Conservation (phyloP, 345 rosid genomes). For the Euphorbia peplus region DNA sequence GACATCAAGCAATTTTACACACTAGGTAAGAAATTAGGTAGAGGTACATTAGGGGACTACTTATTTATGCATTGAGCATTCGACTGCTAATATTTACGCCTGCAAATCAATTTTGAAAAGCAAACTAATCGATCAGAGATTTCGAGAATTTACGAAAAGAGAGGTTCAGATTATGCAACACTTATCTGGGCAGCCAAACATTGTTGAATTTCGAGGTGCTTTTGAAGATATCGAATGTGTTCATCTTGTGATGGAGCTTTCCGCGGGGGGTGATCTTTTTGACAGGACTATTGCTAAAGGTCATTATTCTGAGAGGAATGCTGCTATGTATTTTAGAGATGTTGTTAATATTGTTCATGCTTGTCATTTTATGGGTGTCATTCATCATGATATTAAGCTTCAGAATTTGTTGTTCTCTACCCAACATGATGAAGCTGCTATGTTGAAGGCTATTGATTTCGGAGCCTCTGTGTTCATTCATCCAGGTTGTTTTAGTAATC, state of each 20-base stretch:
- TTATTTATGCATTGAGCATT: conserved; percentile 64
- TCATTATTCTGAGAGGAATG: conserved; percentile 75
- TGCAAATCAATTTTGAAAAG: conserved; percentile 82
- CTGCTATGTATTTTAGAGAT: conserved; percentile 53
- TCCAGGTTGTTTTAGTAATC: conserved; percentile 48
- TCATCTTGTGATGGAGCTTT: conserved; percentile 87
- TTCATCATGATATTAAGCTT: conserved; percentile 88
- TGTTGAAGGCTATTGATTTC: conserved; percentile 80
- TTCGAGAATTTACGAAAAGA: conserved; percentile 64
- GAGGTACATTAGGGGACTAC: conserved; percentile 85
- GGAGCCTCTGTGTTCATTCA: conserved; percentile 81
- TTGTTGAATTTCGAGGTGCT: conserved; percentile 74
- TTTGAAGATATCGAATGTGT: conserved; percentile 73
- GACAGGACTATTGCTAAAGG: conserved; percentile 69
- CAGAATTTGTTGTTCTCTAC: conserved; percentile 79
- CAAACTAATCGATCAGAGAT: conserved; percentile 50
- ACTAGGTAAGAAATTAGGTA: conserved; percentile 67
- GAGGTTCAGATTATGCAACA: conserved; percentile 86
- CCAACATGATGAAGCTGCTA: conserved; percentile 55
- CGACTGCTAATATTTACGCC: conserved; percentile 62
- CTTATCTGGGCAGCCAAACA: conserved; percentile 76
- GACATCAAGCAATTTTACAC: conserved; percentile 54
- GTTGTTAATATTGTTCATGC: conserved; percentile 72
- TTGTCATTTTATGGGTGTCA: conserved; percentile 87
- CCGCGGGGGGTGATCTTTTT: conserved; percentile 91